Conservation (phyloP, 2,329 filamentous ascomycete species). For the Colletotrichum destructivum region DNA sequence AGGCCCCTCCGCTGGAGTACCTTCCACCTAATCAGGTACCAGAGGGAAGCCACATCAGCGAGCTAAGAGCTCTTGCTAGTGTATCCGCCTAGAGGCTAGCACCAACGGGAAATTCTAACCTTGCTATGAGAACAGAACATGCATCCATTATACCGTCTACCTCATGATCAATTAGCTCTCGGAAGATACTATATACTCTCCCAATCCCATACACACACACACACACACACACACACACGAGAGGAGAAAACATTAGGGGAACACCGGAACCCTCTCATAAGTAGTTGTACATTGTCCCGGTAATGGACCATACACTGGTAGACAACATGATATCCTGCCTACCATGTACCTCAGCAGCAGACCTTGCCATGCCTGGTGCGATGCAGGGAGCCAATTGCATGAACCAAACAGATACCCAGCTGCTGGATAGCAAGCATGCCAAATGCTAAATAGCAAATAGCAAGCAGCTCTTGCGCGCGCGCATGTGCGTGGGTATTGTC, state of each 20-base stretch:
- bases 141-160: slow-evolving; percentile 27
- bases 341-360: slow-evolving; percentile 8
- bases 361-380: slow-evolving; percentile 10
- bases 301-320: slow-evolving; percentile 13
- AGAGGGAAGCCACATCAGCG: slow-evolving; percentile 32
- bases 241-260: not conserved
- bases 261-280: not conserved
- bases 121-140: slow-evolving; percentile 32
- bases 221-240: not conserved
- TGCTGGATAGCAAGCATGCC: not conserved
- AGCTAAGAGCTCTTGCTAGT: slow-evolving; percentile 28
- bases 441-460: not conserved
- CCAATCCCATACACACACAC: not conserved
- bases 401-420: slow-evolving; percentile 6
- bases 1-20: not conserved
- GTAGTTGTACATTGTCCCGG: not conserved
- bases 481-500: not conserved
- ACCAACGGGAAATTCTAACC: slow-evolving; percentile 18
- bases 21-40: not conserved
- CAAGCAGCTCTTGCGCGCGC: not conserved
- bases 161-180: slow-evolving; percentile 8
- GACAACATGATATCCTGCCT: slow-evolving; percentile 1
- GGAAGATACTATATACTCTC: slow-evolving; percentile 1
- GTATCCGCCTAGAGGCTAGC: slow-evolving; percentile 11
- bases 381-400: slow-evolving; percentile 8